Conservation (phyloP, 768 basidiomycete genomes). For the Collybia nuda region DNA sequence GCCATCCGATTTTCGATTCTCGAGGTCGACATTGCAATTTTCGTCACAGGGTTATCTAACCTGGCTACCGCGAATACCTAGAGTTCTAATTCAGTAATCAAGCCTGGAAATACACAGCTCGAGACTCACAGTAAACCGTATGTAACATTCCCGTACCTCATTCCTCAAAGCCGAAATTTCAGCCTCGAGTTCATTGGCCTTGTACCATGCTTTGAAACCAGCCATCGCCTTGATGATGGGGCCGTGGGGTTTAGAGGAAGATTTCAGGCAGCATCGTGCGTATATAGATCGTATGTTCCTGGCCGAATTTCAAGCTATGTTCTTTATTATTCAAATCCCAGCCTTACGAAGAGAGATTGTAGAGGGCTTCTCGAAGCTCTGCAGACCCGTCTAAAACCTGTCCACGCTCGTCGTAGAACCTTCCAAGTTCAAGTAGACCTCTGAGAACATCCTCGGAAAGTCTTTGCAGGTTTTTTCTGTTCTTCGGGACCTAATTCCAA, state of each 20-base stretch:
- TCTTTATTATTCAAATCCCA: not conserved
- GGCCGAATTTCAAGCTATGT: no score
- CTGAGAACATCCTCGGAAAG: conserved; percentile 7
- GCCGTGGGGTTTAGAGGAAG: not conserved
- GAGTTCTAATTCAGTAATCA: not conserved
- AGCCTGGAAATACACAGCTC: not conserved
- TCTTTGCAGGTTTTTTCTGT: conserved; percentile 6
- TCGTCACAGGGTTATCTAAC: conserved; percentile 6
- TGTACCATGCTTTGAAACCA: not conserved
- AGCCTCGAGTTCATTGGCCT: conserved; percentile 1
- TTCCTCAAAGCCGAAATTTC: conserved; percentile 9
- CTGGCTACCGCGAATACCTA: conserved; percentile 11
- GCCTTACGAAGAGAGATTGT: not conserved
- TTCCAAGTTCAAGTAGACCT: conserved; percentile 8
- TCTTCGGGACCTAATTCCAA: conserved; percentile 7
- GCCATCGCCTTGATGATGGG: not conserved
- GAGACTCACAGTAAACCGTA: conserved; percentile 11
- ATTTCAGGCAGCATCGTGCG: not conserved
- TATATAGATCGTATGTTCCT: not conserved
- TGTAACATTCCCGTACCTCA: conserved; percentile 10
- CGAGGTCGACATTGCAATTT: conserved; percentile 2
- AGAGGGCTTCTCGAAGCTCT: conserved; percentile 6
- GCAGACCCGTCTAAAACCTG: conserved; percentile 2
- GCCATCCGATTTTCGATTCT: not conserved
- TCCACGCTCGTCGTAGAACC: conserved; percentile 8